Evolutionary conservation across 148 eudicot genomes (phyloP).

Genomic region (Nepenthes gracilis): DNA sequence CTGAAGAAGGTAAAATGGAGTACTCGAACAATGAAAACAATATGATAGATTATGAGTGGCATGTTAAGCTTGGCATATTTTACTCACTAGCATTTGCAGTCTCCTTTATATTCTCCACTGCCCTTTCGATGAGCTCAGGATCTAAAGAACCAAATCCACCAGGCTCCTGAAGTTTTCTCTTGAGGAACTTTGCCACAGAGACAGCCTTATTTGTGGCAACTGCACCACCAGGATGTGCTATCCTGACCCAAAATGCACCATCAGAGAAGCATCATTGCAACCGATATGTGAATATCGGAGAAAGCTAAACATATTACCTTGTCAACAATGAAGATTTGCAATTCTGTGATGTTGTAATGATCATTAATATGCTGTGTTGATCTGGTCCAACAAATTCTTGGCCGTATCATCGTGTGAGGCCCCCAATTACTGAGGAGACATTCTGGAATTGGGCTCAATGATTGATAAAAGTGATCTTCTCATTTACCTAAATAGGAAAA

Average conservation of each 20-base stretch:
- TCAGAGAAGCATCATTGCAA: not conserved
- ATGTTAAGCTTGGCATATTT: not conserved
- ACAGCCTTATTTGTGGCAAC: conserved; percentile 82
- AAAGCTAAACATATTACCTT: no score
- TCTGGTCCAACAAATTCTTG: no score
- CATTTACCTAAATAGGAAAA: no score
- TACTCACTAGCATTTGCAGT: conserved; percentile 60
- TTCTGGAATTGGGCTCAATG: no score
- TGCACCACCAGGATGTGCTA: conserved; percentile 93
- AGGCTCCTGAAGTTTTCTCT: conserved; percentile 83
- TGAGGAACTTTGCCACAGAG: conserved; percentile 78
- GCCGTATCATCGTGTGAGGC: no score
- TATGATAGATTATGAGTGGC: not conserved
- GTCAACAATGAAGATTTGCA: no score
- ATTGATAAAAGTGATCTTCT: no score
- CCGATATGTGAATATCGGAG: no score
- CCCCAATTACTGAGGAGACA: no score
- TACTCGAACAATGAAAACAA: not conserved
- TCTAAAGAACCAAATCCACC: conserved; percentile 66
- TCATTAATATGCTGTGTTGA: no score
- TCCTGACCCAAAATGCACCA: conserved; percentile 25
- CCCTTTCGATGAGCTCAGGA: conserved; percentile 60
- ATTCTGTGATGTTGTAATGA: no score
- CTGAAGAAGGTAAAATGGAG: not conserved
- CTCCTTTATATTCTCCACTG: conserved; percentile 84